phyloP scores from a whole-genome alignment of 139 green algal genomes.

The Volvox africanus region DNA sequence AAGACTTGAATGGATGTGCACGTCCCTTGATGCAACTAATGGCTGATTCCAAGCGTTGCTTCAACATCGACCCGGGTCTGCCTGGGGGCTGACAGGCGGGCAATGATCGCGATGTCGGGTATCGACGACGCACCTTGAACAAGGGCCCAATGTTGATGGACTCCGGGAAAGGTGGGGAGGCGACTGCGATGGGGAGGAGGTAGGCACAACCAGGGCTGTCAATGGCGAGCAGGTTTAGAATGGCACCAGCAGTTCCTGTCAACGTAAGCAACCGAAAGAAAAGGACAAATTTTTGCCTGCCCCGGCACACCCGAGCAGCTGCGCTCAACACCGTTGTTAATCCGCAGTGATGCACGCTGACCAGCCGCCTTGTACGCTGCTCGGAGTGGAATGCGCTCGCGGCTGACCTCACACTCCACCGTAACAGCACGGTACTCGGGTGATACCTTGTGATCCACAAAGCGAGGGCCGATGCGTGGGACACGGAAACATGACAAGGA shows the following conservation, averaged over 20 bases:
- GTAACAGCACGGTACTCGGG: slow-evolving; percentile 61
- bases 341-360: slow-evolving; percentile 70
- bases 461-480: too few species aligned
- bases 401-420: slow-evolving; percentile 79
- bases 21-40: too few species aligned
- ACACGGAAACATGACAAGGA: too few species aligned
- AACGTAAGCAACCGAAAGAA: too few species aligned
- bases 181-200: slow-evolving; percentile 60
- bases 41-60: too few species aligned
- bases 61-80: too few species aligned
- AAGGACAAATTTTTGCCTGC: too few species aligned
- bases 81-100: too few species aligned
- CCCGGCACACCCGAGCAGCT: slow-evolving; percentile 40
- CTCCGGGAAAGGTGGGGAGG: slow-evolving; percentile 60
- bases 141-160: slow-evolving; percentile 68
- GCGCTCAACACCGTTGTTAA: slow-evolving; percentile 73
- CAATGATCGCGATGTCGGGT: background rate
- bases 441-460: slow-evolving; percentile 35
- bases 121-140: slow-evolving; percentile 51
- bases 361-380: slow-evolving; percentile 84
- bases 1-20: too few species aligned
- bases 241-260: too few species aligned
- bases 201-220: too few species aligned
- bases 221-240: too few species aligned
- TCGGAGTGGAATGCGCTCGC: slow-evolving; percentile 83